phyloP scores from a whole-genome alignment of 1,284 basidiomycete species.

The Austropuccinia psidii region DNA sequence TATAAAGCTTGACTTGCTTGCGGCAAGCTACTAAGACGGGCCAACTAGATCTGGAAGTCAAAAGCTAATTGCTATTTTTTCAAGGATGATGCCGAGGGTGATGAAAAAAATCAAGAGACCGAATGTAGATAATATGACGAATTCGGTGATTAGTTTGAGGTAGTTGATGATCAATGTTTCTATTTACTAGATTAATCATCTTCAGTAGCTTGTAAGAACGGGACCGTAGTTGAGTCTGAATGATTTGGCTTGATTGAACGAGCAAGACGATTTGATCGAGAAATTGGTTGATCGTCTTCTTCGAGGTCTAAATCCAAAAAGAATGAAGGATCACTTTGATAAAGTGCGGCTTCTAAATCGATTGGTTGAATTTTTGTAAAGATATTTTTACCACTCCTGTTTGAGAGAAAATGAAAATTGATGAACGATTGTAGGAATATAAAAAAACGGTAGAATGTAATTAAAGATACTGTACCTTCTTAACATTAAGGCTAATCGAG shows the following conservation, averaged over 20 bases:
- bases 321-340: conserved; percentile 46
- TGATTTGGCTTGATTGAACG: neutral
- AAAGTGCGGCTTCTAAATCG: conserved; percentile 59
- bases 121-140: neutral
- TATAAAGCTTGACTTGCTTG: neutral
- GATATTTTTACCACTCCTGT: conserved; percentile 83
- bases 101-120: neutral
- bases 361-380: conserved; percentile 85
- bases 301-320: conserved; percentile 62
- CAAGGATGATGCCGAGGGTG: neutral
- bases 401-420: conserved; percentile 23
- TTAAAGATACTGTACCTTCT: conserved; percentile 66
- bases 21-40: neutral
- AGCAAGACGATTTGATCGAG: neutral
- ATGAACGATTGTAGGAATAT: too few relatives aligned
- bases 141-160: too few relatives aligned
- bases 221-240: conserved; percentile 14
- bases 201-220: conserved; percentile 8
- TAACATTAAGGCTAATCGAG: conserved; percentile 77
- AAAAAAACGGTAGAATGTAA: too few relatives aligned
- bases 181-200: neutral
- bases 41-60: neutral
- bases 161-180: too few relatives aligned
- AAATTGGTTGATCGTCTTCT: too few relatives aligned
- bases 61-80: neutral